Conservation (phyloP, 139 green algal genomes). For the Astrephomene gubernaculifera region DNA sequence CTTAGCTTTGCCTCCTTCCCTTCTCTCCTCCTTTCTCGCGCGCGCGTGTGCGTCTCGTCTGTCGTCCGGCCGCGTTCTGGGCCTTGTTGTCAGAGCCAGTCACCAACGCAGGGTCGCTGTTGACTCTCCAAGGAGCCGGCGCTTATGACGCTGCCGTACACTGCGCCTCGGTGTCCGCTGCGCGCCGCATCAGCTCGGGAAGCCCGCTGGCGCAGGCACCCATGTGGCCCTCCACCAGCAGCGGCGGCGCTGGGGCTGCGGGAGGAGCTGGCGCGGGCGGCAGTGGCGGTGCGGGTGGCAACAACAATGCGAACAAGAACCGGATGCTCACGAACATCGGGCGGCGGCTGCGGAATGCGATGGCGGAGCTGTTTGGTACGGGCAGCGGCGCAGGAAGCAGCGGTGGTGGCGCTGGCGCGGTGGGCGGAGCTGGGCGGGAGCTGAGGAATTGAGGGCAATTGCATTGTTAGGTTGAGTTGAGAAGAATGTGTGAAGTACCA, state of each 20-base stretch:
- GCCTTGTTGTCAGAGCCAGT: conserved; percentile 6
- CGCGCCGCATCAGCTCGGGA: conserved; percentile 64
- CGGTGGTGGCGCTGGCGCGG: neutral
- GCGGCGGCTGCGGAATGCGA: conserved; percentile 6
- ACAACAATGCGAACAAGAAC: neutral
- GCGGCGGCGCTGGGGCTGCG: neutral
- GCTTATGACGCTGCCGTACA: conserved; percentile 93
- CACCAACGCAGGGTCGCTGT: conserved; percentile 66
- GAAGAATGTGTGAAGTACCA: no score
- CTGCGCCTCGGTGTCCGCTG: conserved; percentile 88
- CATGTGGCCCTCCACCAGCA: neutral
- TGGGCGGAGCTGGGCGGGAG: neutral
- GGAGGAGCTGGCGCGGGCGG: neutral
- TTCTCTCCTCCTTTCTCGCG: neutral
- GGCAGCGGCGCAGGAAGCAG: neutral
- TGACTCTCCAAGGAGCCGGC: conserved; percentile 88
- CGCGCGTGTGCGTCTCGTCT: neutral
- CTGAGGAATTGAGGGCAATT: neutral
- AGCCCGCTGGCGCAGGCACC: conserved; percentile 12
- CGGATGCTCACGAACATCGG: neutral
- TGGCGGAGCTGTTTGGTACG: conserved; percentile 4
- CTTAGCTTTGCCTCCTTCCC: no score
- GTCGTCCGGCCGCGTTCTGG: neutral
- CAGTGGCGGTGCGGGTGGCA: neutral
- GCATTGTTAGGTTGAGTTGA: no score